A percentile compares a stretch with the other conserved stretches of the same genome.
Evolutionary conservation across 257 asterid species (phyloP).

Genomic region (Solanum rostratum): DNA sequence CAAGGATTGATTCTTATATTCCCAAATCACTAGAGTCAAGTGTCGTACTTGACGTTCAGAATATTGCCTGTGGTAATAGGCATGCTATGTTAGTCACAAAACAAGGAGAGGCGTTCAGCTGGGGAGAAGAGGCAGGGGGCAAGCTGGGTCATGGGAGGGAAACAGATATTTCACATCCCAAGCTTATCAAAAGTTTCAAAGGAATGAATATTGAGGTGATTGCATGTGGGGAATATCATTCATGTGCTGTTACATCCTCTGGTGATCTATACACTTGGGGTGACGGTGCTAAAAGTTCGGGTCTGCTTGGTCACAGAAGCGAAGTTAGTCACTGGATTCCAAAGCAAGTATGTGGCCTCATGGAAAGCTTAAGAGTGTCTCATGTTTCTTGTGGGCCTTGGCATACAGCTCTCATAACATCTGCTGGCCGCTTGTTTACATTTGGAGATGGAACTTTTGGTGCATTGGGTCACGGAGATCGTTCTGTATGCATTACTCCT

Average conservation of each 20-base stretch:
- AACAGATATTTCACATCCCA: slow-evolving; percentile 51
- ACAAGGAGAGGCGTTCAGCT: slow-evolving; percentile 77
- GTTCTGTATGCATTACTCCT: slow-evolving; percentile 22
- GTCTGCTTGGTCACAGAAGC: slow-evolving; percentile 68
- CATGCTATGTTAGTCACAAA: slow-evolving; percentile 70
- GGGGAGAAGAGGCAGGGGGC: slow-evolving; percentile 87
- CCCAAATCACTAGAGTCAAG: slow-evolving; percentile 73
- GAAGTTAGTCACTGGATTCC: slow-evolving; percentile 81
- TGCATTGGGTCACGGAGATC: slow-evolving; percentile 72
- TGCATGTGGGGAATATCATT: slow-evolving; percentile 71
- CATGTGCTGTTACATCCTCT: slow-evolving; percentile 66
- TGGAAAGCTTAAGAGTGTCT: slow-evolving; percentile 57
- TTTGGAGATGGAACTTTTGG: slow-evolving; percentile 95
- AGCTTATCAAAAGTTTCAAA: slow-evolving; percentile 40
- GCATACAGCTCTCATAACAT: slow-evolving; percentile 69
- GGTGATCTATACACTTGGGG: slow-evolving; percentile 96
- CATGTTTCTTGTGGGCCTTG: slow-evolving; percentile 81
- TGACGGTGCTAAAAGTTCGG: slow-evolving; percentile 37
- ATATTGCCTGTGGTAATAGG: slow-evolving; percentile 51
- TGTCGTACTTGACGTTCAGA: slow-evolving; percentile 56
- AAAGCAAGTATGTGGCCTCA: slow-evolving; percentile 43
- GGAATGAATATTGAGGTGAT: slow-evolving; percentile 51
- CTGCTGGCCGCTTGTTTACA: slow-evolving; percentile 48
- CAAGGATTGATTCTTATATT: slow-evolving; percentile 30
- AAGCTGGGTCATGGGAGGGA: slow-evolving; percentile 84